phyloP scores from a whole-genome alignment of 2,329 filamentous ascomycete species.

The Nigrograna mackinnonii region DNA sequence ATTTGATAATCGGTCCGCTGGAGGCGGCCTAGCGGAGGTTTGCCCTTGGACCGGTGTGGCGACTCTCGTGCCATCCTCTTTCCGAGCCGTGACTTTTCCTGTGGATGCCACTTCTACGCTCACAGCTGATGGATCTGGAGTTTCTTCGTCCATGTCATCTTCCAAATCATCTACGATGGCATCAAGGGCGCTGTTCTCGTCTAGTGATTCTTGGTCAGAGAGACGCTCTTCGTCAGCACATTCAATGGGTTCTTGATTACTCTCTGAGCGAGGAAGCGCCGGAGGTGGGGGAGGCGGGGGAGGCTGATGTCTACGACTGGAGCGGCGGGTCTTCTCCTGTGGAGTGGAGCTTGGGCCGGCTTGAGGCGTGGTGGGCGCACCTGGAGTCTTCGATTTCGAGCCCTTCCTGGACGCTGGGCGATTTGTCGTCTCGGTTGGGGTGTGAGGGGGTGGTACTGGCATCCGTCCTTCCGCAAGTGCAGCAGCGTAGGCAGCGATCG shows the following conservation, averaged over 20 bases:
- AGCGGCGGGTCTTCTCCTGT: conserved; percentile 68
- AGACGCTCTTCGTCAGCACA: conserved; percentile 91
- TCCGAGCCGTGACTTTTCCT: conserved; percentile 86
- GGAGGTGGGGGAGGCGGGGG: conserved; percentile 57
- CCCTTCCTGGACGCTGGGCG: conserved; percentile 30
- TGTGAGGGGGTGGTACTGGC: conserved; percentile 36
- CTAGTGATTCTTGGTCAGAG: conserved; percentile 71
- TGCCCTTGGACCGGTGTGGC: conserved; percentile 73
- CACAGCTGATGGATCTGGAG: conserved; percentile 82
- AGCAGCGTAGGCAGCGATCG: conserved; percentile 77
- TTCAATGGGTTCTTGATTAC: conserved; percentile 68
- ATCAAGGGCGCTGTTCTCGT: conserved; percentile 69
- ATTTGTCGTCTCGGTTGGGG: conserved; percentile 35
- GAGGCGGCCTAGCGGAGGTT: conserved; percentile 30
- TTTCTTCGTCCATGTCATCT: conserved; percentile 74
- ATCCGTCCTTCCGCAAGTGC: conserved; percentile 58
- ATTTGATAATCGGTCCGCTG: conserved; percentile 30
- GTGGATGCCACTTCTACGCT: conserved; percentile 87
- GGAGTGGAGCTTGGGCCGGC: conserved; percentile 49
- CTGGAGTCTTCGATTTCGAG: conserved; percentile 31
- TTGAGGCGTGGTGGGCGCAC: conserved; percentile 47
- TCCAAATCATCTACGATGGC: conserved; percentile 90
- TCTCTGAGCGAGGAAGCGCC: conserved; percentile 40
- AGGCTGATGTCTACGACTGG: conserved; percentile 60
- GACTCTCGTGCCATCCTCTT: conserved; percentile 87